These are phyloP conservation scores for Mollisiaceae sp. DNA, from an alignment of 2,329 filamentous ascomycete species.

Conservation along the genomic window DNA sequence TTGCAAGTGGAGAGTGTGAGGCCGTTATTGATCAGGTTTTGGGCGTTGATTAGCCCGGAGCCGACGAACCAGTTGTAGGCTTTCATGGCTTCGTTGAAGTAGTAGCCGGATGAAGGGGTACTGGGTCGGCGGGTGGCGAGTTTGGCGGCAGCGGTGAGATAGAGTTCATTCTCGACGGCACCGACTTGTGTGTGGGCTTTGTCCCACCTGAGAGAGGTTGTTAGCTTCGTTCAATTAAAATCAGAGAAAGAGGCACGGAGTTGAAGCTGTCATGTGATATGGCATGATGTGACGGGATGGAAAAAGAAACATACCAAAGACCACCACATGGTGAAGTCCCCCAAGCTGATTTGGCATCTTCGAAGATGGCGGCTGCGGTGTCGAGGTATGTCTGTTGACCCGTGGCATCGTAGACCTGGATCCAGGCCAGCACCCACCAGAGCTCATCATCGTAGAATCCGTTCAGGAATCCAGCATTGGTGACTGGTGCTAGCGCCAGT, in stretches of 20 bases:
- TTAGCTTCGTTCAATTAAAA: not conserved
- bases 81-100: conserved; percentile 58
- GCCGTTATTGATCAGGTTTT: conserved; percentile 59
- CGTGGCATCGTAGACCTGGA: conserved; percentile 61
- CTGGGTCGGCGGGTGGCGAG: conserved; percentile 61
- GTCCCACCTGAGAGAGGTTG: conserved; percentile 50
- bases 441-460: conserved; percentile 64
- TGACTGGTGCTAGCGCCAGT: conserved; percentile 32
- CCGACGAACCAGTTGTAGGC: conserved; percentile 57
- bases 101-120: conserved; percentile 52
- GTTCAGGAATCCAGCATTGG: conserved; percentile 53
- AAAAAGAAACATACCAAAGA: conserved; percentile 47
- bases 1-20: conserved; percentile 53
- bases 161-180: conserved; percentile 62
- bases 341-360: conserved; percentile 59
- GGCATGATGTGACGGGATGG: not conserved
- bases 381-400: conserved; percentile 57
- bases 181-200: conserved; percentile 58
- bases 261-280: not conserved
- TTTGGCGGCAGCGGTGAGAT: conserved; percentile 58
- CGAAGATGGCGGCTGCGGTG: conserved; percentile 57
- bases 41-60: conserved; percentile 52
- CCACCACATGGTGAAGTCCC: conserved; percentile 57
- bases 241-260: too few relatives aligned
- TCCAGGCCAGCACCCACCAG: conserved; percentile 68